phyloP scores from a whole-genome alignment of 305 asterid genomes.

The Petunia hybrid region DNA sequence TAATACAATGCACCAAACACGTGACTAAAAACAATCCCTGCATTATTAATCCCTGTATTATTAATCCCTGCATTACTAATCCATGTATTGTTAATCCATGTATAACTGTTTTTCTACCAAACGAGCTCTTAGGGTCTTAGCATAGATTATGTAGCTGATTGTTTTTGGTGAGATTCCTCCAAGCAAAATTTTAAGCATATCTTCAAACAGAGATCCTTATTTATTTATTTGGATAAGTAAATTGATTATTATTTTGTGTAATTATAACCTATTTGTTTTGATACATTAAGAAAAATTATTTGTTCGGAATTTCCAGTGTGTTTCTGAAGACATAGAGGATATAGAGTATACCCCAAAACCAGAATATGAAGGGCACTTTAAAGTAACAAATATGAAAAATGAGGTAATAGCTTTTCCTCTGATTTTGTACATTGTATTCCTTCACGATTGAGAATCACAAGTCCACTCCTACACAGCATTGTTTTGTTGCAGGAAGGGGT shows the following conservation, averaged over 20 bases:
- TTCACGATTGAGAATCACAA: not conserved
- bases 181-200: not conserved
- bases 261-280: not conserved
- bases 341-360: slow-evolving; percentile 98
- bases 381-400: slow-evolving; percentile 85
- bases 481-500: slow-evolving; percentile 71
- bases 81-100: no score
- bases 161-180: slow-evolving; percentile 21
- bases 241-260: not conserved
- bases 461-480: slow-evolving; percentile 33
- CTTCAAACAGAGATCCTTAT: slow-evolving; percentile 17
- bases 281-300: not conserved
- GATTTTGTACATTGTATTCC: slow-evolving; percentile 19
- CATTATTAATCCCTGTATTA: no score
- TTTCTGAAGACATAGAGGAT: slow-evolving; percentile 96
- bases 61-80: no score
- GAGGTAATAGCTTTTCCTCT: slow-evolving; percentile 60
- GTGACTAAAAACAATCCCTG: no score
- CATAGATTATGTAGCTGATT: slow-evolving; percentile 22
- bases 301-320: slow-evolving; percentile 66
- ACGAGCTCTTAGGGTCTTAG: slow-evolving; percentile 22
- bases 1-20: no score
- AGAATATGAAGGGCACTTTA: slow-evolving; percentile 89
- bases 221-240: slow-evolving; percentile 9
- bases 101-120: no score